These are phyloP conservation scores for Royoungia palumana DNA, from an alignment of 768 basidiomycete genomes.

Conservation along the genomic window DNA sequence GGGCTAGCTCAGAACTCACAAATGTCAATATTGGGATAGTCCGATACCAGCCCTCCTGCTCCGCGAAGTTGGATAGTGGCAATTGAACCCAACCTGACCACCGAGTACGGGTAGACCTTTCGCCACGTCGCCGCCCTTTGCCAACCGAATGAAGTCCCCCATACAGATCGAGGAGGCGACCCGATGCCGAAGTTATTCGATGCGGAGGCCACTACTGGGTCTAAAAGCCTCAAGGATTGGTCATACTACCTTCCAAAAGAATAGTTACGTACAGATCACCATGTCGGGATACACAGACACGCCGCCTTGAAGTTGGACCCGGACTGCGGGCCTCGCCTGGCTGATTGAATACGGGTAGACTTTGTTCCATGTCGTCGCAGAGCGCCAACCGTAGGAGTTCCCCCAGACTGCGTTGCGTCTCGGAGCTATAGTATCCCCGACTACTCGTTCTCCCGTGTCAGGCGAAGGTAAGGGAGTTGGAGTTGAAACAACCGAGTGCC, in stretches of 20 bases:
- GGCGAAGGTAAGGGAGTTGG: slow-evolving; percentile 49
- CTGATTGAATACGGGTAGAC: slow-evolving; percentile 17
- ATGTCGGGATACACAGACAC: slow-evolving; percentile 26
- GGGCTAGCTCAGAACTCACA: slow-evolving; percentile 11
- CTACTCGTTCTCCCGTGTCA: slow-evolving; percentile 52
- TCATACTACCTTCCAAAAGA: not conserved
- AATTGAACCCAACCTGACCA: not conserved
- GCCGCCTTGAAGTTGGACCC: slow-evolving; percentile 7
- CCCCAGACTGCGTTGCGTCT: slow-evolving; percentile 17
- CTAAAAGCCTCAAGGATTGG: slow-evolving; percentile 21
- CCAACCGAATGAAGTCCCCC: slow-evolving; percentile 24
- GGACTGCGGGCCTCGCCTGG: slow-evolving; percentile 1
- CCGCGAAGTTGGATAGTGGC: slow-evolving; percentile 6
- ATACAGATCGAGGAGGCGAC: slow-evolving; percentile 1
- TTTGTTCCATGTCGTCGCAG: slow-evolving; percentile 18
- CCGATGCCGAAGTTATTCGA: slow-evolving; percentile 29
- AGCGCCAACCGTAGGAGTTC: slow-evolving; percentile 24
- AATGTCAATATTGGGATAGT: slow-evolving; percentile 17
- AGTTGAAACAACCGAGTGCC: slow-evolving; percentile 33
- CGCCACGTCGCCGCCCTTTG: slow-evolving; percentile 12
- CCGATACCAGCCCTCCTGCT: slow-evolving; percentile 5
- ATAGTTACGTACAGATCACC: slow-evolving; percentile 28
- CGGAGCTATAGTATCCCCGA: slow-evolving; percentile 11
- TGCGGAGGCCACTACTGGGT: slow-evolving; percentile 34
- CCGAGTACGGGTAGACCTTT: slow-evolving; percentile 16